These are phyloP conservation scores for Nectriaceae sp. DNA, from an alignment of 2,329 filamentous ascomycete species.

Conservation along the genomic window DNA sequence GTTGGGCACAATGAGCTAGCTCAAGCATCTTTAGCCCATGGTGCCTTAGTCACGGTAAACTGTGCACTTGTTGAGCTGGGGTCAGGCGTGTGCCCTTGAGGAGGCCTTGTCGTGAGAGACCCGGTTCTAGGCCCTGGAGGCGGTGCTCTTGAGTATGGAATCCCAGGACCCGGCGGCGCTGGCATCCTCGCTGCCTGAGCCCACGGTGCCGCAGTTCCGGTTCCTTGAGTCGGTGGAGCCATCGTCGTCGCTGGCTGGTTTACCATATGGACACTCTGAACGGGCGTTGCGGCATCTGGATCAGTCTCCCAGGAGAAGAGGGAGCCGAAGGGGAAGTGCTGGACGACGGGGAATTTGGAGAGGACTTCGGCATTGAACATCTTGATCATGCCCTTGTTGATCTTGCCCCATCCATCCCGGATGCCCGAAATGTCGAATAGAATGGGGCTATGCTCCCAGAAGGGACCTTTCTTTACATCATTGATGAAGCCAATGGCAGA, in stretches of 20 bases:
- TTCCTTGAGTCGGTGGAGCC: slow-evolving; percentile 19
- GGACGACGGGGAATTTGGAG: slow-evolving; percentile 96
- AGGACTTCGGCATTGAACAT: slow-evolving; percentile 98
- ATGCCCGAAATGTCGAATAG: slow-evolving; percentile 94
- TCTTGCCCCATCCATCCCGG: slow-evolving; percentile 93
- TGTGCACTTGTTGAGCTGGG: slow-evolving; percentile 39
- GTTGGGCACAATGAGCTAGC: no score
- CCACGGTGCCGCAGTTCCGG: slow-evolving; percentile 48
- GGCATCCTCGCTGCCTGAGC: slow-evolving; percentile 44
- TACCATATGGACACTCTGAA: slow-evolving; percentile 56
- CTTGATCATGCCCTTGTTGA: slow-evolving; percentile 99
- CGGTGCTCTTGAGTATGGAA: slow-evolving; percentile 41
- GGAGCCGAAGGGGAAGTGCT: slow-evolving; percentile 85
- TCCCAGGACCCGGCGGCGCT: slow-evolving; percentile 34
- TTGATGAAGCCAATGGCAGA: slow-evolving; percentile 95
- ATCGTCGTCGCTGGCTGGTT: slow-evolving; percentile 49
- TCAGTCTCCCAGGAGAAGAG: slow-evolving; percentile 77
- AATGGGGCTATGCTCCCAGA: slow-evolving; percentile 96
- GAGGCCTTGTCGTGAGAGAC: slow-evolving; percentile 22
- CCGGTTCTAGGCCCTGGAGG: slow-evolving; percentile 31
- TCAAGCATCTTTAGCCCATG: slow-evolving; percentile 43
- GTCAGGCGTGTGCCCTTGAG: slow-evolving; percentile 17
- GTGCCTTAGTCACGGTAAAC: slow-evolving; percentile 46
- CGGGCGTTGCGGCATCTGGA: slow-evolving; percentile 54
- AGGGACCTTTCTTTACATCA: slow-evolving; percentile 93